phyloP scores from a whole-genome alignment of 176 grass and related monocot genomes.

The Puccinellia tenuiflora region DNA sequence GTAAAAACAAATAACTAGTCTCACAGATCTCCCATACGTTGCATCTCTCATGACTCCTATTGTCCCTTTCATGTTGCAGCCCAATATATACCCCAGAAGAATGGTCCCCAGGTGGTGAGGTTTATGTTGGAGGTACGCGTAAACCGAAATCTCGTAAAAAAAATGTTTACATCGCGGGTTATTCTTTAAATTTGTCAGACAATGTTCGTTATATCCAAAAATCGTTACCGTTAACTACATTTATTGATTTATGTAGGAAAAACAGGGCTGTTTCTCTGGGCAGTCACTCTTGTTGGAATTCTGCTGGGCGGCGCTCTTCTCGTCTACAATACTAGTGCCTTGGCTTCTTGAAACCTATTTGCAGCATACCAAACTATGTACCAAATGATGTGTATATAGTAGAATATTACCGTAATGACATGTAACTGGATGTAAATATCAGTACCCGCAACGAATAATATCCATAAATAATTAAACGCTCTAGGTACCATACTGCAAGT shows the following conservation, averaged over 20 bases:
- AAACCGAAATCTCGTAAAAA: slow-evolving; percentile 24
- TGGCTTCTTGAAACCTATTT: slow-evolving; percentile 34
- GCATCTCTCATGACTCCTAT: background rate
- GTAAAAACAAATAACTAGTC: background rate
- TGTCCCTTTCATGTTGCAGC: slow-evolving; percentile 27
- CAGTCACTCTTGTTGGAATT: slow-evolving; percentile 64
- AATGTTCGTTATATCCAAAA: background rate
- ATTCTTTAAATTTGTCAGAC: background rate
- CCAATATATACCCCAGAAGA: slow-evolving; percentile 72
- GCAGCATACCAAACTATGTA: background rate
- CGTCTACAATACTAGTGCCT: slow-evolving; percentile 84
- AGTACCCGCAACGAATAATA: background rate
- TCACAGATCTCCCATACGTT: background rate
- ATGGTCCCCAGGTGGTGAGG: slow-evolving; percentile 69
- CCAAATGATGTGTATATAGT: background rate
- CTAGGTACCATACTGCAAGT: background rate
- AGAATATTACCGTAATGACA: background rate
- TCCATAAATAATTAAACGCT: background rate
- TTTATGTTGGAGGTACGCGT: slow-evolving; percentile 69
- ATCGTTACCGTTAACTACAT: background rate
- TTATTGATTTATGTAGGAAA: slow-evolving; percentile 56
- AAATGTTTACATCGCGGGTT: slow-evolving; percentile 44
- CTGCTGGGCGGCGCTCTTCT: slow-evolving; percentile 72
- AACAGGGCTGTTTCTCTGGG: slow-evolving; percentile 80
- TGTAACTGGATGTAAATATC: slow-evolving; percentile 9